These are phyloP conservation scores for Aspergillus texensis DNA, from an alignment of 2,329 filamentous ascomycete species.

Conservation along the genomic window DNA sequence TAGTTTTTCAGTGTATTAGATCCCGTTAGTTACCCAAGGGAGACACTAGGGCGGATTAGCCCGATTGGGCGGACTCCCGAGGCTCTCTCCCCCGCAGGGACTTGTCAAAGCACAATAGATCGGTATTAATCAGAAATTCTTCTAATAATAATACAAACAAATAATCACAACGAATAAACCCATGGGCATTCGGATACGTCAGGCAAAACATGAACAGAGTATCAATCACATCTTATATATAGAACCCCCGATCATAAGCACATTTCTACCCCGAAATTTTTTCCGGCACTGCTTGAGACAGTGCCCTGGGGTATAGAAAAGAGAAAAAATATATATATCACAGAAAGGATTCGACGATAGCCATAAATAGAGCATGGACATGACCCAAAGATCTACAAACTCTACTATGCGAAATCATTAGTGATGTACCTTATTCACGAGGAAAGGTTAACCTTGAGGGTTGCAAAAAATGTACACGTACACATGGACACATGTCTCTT, in stretches of 20 bases:
- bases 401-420: background rate
- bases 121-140: background rate
- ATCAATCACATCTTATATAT: background rate
- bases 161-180: background rate
- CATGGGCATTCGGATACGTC: background rate
- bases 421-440: background rate
- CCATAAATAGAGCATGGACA: background rate
- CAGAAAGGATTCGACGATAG: too few species aligned
- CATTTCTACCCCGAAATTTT: background rate
- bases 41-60: constrained; percentile 16
- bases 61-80: constrained; percentile 20
- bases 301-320: background rate
- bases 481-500: background rate
- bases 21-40: constrained; percentile 7
- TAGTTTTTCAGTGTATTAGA: constrained; percentile 10
- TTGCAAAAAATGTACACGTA: background rate
- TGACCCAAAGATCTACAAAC: background rate
- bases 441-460: background rate
- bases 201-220: background rate
- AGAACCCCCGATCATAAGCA: background rate
- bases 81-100: constrained; percentile 16
- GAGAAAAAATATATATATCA: background rate
- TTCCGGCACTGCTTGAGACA: background rate
- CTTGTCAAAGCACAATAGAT: constrained; percentile 3
- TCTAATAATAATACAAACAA: background rate